phyloP scores from a whole-genome alignment of 225 moss, liverwort and hornwort species.

The Takakia lepidozioides region DNA sequence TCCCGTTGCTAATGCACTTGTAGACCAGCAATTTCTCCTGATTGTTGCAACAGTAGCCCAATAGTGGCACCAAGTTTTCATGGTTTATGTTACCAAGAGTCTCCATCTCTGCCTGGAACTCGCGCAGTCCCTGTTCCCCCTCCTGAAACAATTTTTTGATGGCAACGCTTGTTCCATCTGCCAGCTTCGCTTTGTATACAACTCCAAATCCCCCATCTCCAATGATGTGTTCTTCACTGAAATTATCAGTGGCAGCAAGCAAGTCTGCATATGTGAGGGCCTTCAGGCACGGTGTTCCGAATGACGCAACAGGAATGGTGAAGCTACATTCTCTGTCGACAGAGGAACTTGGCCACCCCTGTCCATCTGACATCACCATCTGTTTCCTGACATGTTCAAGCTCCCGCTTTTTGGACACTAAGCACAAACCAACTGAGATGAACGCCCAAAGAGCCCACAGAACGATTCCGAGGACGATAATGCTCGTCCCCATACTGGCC shows the following conservation, averaged over 20 bases:
- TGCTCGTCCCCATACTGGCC: no score
- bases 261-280: constrained; percentile 52
- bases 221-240: constrained; percentile 55
- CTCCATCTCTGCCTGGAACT: constrained; percentile 69
- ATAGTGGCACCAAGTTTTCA: constrained; percentile 49
- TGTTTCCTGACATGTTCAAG: no score
- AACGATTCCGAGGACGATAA: constrained; percentile 25
- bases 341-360: no score
- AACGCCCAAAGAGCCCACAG: constrained; percentile 18
- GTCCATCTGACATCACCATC: no score
- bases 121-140: constrained; percentile 56
- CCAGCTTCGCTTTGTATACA: constrained; percentile 64
- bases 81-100: constrained; percentile 59
- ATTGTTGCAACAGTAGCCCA: constrained; percentile 56
- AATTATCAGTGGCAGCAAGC: constrained; percentile 45
- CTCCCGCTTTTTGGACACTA: constrained; percentile 10
- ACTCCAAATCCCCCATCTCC: constrained; percentile 73
- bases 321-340: no score
- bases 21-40: constrained; percentile 60
- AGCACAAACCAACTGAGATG: constrained; percentile 13
- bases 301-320: constrained; percentile 28
- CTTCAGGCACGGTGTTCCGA: constrained; percentile 27
- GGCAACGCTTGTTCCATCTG: constrained; percentile 48
- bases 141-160: constrained; percentile 64
- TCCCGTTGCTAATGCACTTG: constrained; percentile 63